A percentile compares a stretch with the other conserved stretches of the same genome.
phyloP scores from a whole-genome alignment of 805 yeast species.

The Starmerella stellata region DNA sequence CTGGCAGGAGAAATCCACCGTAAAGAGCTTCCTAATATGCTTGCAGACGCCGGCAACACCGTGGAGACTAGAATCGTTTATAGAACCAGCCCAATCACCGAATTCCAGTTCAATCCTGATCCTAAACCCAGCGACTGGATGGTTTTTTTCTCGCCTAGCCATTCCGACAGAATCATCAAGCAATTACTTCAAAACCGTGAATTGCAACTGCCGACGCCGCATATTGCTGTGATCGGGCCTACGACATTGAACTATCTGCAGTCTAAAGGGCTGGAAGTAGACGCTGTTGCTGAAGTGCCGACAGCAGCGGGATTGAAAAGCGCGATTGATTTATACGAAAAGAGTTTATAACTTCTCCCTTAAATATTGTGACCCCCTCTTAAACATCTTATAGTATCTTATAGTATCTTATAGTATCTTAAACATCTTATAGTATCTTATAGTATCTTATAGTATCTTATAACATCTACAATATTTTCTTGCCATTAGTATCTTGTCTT shows the following conservation, averaged over 20 bases:
- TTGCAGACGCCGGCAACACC: conserved; percentile 28
- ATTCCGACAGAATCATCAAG: conserved; percentile 45
- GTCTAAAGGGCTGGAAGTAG: conserved; percentile 36
- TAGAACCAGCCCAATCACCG: conserved; percentile 38
- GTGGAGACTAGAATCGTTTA: conserved; percentile 51
- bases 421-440: too few species aligned
- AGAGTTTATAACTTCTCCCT: too few species aligned
- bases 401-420: too few species aligned
- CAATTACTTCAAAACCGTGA: conserved; percentile 20
- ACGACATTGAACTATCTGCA: conserved; percentile 53
- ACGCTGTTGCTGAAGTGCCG: conserved; percentile 55
- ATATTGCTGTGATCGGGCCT: conserved; percentile 78
- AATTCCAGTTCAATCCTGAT: conserved; percentile 25
- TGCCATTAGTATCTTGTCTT: too few species aligned
- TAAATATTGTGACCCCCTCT: too few species aligned
- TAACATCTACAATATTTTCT: too few species aligned
- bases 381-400: too few species aligned
- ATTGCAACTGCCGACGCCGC: conserved; percentile 11
- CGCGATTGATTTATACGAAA: not conserved
- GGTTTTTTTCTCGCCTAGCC: conserved; percentile 82
- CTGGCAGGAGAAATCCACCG: conserved; percentile 75
- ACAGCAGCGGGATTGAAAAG: conserved; percentile 39
- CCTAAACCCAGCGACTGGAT: conserved; percentile 36
- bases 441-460: too few species aligned
- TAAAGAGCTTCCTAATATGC: conserved; percentile 56